These are phyloP conservation scores for Nigrograna mackinnonii DNA, from an alignment of 2,329 filamentous ascomycete species.

Conservation along the genomic window DNA sequence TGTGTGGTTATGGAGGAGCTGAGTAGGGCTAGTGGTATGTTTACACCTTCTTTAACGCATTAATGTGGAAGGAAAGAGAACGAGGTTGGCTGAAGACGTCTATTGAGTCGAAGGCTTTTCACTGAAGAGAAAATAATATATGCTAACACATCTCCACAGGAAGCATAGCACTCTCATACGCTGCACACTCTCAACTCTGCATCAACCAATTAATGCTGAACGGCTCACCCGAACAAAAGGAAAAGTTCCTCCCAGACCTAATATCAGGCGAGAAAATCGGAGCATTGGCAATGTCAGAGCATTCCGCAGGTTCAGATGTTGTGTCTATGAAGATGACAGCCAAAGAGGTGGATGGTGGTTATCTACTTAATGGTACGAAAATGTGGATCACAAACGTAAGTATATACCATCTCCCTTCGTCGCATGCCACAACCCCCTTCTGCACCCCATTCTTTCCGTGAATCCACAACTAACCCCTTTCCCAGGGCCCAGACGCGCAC, in stretches of 20 bases:
- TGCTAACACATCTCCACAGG: slow-evolving; percentile 30
- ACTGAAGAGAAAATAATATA: not conserved
- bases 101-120: too few relatives aligned
- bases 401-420: not conserved
- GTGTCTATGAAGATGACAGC: slow-evolving; percentile 93
- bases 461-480: not conserved
- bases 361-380: slow-evolving; percentile 84
- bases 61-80: too few relatives aligned
- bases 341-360: slow-evolving; percentile 80
- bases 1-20: slow-evolving; percentile 95
- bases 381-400: slow-evolving; percentile 98
- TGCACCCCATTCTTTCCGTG: too few relatives aligned
- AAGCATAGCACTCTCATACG: slow-evolving; percentile 87
- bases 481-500: slow-evolving; percentile 82
- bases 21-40: slow-evolving; percentile 74
- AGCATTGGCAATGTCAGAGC: slow-evolving; percentile 93
- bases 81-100: too few relatives aligned
- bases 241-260: slow-evolving; percentile 76
- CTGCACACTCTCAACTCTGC: slow-evolving; percentile 93
- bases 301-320: slow-evolving; percentile 88
- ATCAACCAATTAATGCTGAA: slow-evolving; percentile 96
- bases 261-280: slow-evolving; percentile 82
- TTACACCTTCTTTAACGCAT: too few relatives aligned
- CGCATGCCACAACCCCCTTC: not conserved
- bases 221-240: slow-evolving; percentile 77